Evolutionary conservation across 306 rosid genomes (phyloP).

Genomic region (Pueraria montana): DNA sequence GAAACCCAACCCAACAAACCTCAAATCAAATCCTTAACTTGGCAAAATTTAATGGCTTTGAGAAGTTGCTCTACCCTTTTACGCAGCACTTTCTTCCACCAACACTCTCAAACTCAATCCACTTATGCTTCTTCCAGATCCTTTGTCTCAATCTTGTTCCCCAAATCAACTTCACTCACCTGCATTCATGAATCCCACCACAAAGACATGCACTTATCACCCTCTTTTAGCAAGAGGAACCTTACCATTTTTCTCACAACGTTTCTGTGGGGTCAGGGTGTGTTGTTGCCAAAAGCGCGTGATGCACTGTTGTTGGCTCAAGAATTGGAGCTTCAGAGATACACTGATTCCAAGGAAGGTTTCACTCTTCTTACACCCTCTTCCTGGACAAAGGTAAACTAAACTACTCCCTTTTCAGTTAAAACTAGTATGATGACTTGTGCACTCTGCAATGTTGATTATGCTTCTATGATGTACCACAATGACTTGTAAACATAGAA

Average conservation of each 20-base stretch:
- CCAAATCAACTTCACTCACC: constrained; percentile 35
- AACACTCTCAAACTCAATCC: constrained; percentile 17
- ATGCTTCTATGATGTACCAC: background rate
- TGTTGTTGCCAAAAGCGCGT: constrained; percentile 42
- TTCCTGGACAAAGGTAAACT: constrained; percentile 81
- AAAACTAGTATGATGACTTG: background rate
- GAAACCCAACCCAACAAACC: constrained; percentile 4
- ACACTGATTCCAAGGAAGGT: constrained; percentile 78
- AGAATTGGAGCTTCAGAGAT: constrained; percentile 77
- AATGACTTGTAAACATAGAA: background rate
- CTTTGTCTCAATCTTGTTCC: constrained; percentile 44
- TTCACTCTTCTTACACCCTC: constrained; percentile 92
- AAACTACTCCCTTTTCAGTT: background rate
- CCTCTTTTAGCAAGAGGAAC: constrained; percentile 58
- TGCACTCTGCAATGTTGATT: background rate
- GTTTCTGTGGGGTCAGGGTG: constrained; percentile 49
- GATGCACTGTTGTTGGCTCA: constrained; percentile 61
- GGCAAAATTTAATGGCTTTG: constrained; percentile 42
- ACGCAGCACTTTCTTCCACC: constrained; percentile 40
- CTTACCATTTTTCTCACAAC: constrained; percentile 54
- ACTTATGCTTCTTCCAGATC: constrained; percentile 41
- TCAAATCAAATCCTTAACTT: background rate
- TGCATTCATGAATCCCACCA: constrained; percentile 33
- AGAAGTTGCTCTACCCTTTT: constrained; percentile 38
- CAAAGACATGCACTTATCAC: constrained; percentile 21